Conservation (phyloP, 768 basidiomycete species). For the Lactarius psammicola region DNA sequence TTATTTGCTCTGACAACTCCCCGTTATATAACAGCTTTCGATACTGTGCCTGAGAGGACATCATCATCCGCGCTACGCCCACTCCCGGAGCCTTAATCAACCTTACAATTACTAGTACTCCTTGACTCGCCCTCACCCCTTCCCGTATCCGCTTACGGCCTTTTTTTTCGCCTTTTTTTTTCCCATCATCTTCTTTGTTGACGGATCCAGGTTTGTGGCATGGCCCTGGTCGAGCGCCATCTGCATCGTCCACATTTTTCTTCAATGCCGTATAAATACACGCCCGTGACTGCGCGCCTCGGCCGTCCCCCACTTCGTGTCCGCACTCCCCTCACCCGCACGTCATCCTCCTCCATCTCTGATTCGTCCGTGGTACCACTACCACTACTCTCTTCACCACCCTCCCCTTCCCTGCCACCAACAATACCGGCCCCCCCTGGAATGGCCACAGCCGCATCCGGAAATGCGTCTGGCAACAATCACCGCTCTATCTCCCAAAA, state of each 20-base stretch:
- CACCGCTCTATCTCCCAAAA: slow-evolving; percentile 20
- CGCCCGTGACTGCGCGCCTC: slow-evolving; percentile 22
- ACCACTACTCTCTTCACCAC: neutral
- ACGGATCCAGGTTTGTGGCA: slow-evolving; percentile 20
- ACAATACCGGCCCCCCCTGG: neutral
- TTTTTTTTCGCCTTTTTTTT: neutral
- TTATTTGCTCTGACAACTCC: slow-evolving; percentile 11
- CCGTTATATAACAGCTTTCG: slow-evolving; percentile 18
- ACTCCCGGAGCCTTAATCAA: slow-evolving; percentile 13
- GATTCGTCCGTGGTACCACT: neutral
- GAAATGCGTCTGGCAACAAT: neutral
- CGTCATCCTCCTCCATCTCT: neutral
- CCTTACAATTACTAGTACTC: neutral
- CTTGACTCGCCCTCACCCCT: slow-evolving; percentile 1
- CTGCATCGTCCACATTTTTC: slow-evolving; percentile 20
- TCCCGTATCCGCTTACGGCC: slow-evolving; percentile 3
- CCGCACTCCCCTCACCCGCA: slow-evolving; percentile 8
- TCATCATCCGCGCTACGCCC: slow-evolving; percentile 21
- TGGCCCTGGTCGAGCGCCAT: slow-evolving; percentile 28
- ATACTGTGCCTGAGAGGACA: slow-evolving; percentile 17
- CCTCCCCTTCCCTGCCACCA: neutral
- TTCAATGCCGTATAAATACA: slow-evolving; percentile 29
- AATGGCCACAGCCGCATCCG: slow-evolving; percentile 15
- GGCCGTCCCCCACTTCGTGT: slow-evolving; percentile 10
- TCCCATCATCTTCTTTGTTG: slow-evolving; percentile 7